A percentile compares a stretch with the other conserved stretches of the same genome.
phyloP scores from a whole-genome alignment of 78 protist species.

The Dictyostelium intermedium region DNA sequence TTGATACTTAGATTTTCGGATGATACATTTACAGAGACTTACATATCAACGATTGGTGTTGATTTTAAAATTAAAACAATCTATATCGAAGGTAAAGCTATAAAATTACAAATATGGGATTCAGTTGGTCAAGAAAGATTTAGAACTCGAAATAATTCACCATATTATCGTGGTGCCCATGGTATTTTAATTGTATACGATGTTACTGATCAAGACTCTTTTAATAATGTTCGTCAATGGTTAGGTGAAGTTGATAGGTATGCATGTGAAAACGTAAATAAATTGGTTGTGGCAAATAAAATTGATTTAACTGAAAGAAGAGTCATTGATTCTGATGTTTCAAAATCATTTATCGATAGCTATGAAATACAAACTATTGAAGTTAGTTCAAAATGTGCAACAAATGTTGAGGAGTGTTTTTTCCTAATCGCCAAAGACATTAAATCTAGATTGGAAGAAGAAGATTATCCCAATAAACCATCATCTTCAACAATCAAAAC shows the following conservation, averaged over 20 bases:
- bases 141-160: neutral
- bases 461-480: too few species aligned
- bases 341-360: neutral
- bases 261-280: neutral
- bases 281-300: neutral
- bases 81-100: conserved; percentile 79
- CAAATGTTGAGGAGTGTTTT: conserved; percentile 98
- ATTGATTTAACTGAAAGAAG: neutral
- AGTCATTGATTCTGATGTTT: neutral
- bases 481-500: neutral
- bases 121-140: neutral
- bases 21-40: neutral
- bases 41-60: neutral
- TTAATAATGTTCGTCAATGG: neutral
- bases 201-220: neutral
- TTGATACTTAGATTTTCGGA: conserved; percentile 92
- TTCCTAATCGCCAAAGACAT: conserved; percentile 94
- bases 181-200: neutral
- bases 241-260: neutral
- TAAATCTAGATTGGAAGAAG: conserved; percentile 79
- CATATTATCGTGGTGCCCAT: neutral
- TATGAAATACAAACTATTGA: neutral
- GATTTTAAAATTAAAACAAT: conserved; percentile 88
- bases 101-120: conserved; percentile 73
- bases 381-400: conserved; percentile 71